Evolutionary conservation across 169 alveolate species (phyloP), one percentile per base, ranked within the genome.

Genomic region (Plasmodium knowlesi): DNA sequence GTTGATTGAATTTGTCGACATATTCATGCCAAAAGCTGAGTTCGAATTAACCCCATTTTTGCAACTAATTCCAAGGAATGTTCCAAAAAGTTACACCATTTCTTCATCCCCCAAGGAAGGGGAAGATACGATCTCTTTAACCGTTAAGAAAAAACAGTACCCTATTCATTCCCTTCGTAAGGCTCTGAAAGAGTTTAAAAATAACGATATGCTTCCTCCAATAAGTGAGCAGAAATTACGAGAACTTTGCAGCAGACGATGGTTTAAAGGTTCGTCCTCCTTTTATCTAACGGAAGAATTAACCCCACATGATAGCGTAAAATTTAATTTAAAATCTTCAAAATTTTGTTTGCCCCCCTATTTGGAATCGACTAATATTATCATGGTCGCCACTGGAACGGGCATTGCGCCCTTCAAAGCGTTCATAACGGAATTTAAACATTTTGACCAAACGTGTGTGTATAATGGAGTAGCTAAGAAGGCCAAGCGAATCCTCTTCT

Each of bases 381-480:
- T 96, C n/a, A 91, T 96, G 78, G 61, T 96, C 72, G 97, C 97
- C 12, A 95, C 97, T 30, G 97, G 97, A 14, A 95, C 97, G 5
- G 97, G 97, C 8, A 95, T 96, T 28, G 96, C 95, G 41, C 97
- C 97, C 0, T 95, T 83, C 50, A 93, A 94, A 92, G 96, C 96
- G 5, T 96, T 93, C 80, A 10, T 89, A 25, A 41, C 84, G 32
- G 94, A 89, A 70, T 89, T 89, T 89, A 89, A 79, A 46, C 53
- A 79, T 89, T 89, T 39, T 50, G 94, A 89, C 57, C 71, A 80
- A 80, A 61, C 22, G 71, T 41, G 74, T 41, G 81, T 30, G 61
- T 53, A 78, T 43, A 70, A 78, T 89, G 90, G 76, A 19, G 30
- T 80, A 46, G 25, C 9, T 16, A 89, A 43, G 50, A 81, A 41